Evolutionary conservation across 1,139 yeast species (phyloP), one percentile per base, ranked within the genome.

Genomic region (Zygosaccharomyces pseudobailii): DNA sequence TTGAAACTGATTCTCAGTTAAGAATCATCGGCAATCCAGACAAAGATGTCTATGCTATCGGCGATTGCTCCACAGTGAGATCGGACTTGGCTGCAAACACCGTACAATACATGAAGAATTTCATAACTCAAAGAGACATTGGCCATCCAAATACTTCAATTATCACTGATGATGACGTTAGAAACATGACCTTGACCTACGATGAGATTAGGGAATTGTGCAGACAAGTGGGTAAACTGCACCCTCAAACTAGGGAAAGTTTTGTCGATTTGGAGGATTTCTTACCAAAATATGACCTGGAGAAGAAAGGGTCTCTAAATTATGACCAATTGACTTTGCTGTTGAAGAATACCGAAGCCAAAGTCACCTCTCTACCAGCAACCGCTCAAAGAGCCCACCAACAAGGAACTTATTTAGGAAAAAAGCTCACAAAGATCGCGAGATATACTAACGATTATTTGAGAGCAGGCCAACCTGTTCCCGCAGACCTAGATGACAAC

Each of bases 381-480:
- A 81, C 86, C 3, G 86, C 86, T 7, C 87, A 80, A 63, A 71
- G 85, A 44, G 86, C 86, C 2, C 71, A 75, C 53, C 87, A 81
- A 63, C 85, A 81, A 60, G 86, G 87, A 48, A 68, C 68, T 43
- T 81, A 80, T 56, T 61, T 81, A 24, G 86, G 82, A 47, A 72
- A 74, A 53, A 80, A 80, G 61, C 65, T 81, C 40, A 71, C 75
- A 42, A 72, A 72, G 44, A 57, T 80, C 17, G 78, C 80, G 5
- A 69, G 69, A 40, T 62, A 69, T n/a, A 59, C 66, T 9, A 65
- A 69, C 7, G 52, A 49, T 13, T 63, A 72, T 2, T 57, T 74
- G 27, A 48, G 51, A 23, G 42, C 41, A n/a, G 53, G 47, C 21
- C 48, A 46, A 39, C 20, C 45, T 9, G 40, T 46, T 13, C 46